Evolutionary conservation across 1,284 basidiomycete genomes (phyloP), one percentile per base, ranked within the genome.

Genomic region (Schizopora paradoxa): DNA sequence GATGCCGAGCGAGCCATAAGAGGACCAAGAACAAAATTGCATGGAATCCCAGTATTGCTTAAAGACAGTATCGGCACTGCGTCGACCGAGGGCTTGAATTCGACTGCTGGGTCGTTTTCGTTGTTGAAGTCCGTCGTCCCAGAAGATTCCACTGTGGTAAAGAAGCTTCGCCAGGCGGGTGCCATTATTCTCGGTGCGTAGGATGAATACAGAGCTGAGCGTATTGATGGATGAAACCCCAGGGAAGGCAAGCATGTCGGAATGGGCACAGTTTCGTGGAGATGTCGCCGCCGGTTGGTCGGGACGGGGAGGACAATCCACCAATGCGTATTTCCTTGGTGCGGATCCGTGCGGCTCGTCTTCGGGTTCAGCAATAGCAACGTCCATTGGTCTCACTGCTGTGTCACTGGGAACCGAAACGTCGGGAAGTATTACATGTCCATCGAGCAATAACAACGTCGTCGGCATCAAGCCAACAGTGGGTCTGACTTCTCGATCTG

Each of bases 21-120:
- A 0, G 76, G 78, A 1, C 64, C 66, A 6, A 67, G 80, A 7
- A 70, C 81, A n/a, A 54, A 61, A 0, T 60, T 87, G 33, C 82
- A 86, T 54, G 84, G 84, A 0, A 83, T 87, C 22, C 84, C 84
- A 0, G 67, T 86, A 33, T 61, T 86, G 2, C 55, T 87, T 43
- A 87, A 87, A 62, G 82, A 73, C 55, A 73, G 70, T 50, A 72
- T 73, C 23, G 70, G 65, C 1, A 83, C 80, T 0, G 51, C 73
- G 19, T 62, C 69, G 4, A 66, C 66, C 8, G 79, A 81, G 60
- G 77, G 77, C 74, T 44, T 31, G 79, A 81, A 86, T 51, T 72
- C 70, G 0, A 73, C 70, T 0, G 68, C 64, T n/a, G 70, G 72
- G 4, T 70, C 68, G 2, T 71, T 63, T 51, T 62, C 65, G 1